phyloP scores from a whole-genome alignment of 495 filamentous ascomycete species.

The Aspergillus sclerotioniger region DNA sequence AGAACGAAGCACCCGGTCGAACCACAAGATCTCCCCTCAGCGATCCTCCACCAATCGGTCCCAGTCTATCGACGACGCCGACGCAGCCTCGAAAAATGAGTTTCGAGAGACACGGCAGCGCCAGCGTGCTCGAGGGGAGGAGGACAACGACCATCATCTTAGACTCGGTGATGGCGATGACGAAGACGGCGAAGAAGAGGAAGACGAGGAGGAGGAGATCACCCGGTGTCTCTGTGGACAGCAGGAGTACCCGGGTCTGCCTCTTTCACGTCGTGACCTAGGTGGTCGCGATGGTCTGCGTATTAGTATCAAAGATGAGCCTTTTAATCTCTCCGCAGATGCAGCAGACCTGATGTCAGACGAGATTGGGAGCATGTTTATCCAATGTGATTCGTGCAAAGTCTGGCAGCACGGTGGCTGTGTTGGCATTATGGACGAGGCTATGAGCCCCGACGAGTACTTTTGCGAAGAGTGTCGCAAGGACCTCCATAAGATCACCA shows the following conservation, averaged over 20 bases:
- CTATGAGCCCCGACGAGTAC: slow-evolving; percentile 91
- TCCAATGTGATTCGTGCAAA: slow-evolving; percentile 96
- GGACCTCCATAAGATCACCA: slow-evolving; percentile 81
- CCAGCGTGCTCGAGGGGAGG: slow-evolving; percentile 64
- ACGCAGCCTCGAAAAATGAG: slow-evolving; percentile 55
- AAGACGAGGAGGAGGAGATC: slow-evolving; percentile 82
- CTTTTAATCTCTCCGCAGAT: slow-evolving; percentile 29
- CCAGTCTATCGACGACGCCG: slow-evolving; percentile 73
- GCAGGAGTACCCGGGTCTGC: slow-evolving; percentile 91
- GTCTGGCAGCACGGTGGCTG: slow-evolving; percentile 99
- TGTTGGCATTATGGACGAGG: slow-evolving; percentile 93
- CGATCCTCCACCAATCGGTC: slow-evolving; percentile 73
- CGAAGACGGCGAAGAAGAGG: slow-evolving; percentile 63
- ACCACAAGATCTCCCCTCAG: slow-evolving; percentile 69
- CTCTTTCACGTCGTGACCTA: slow-evolving; percentile 61
- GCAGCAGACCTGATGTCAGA: slow-evolving; percentile 60
- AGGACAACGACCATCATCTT: slow-evolving; percentile 54
- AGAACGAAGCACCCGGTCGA: slow-evolving; percentile 68
- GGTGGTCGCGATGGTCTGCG: slow-evolving; percentile 48
- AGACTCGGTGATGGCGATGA: slow-evolving; percentile 39
- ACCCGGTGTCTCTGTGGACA: slow-evolving; percentile 93
- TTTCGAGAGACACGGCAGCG: slow-evolving; percentile 68
- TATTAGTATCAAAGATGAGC: slow-evolving; percentile 55
- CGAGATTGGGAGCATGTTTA: slow-evolving; percentile 89
- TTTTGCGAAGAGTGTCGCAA: slow-evolving; percentile 93